Evolutionary conservation across 768 basidiomycete genomes (phyloP).

Genomic region (Pleurotus eryngii): DNA sequence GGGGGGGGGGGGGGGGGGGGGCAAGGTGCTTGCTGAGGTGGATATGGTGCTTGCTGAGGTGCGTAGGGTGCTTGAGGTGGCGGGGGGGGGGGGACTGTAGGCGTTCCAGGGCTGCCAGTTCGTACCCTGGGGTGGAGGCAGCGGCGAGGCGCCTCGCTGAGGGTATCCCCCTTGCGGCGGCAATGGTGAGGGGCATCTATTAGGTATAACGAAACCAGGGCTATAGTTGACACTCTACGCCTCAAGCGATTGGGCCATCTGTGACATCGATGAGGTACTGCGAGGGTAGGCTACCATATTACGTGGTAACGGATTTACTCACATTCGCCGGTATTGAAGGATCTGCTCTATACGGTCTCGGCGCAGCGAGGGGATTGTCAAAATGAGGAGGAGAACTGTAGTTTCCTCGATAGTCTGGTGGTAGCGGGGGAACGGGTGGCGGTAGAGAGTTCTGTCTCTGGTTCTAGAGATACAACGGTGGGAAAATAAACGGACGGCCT

Average conservation of each 20-base stretch:
- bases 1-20: slow-evolving; percentile 6
- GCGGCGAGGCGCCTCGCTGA: slow-evolving; percentile 19
- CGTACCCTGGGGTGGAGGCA: slow-evolving; percentile 19
- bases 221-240: slow-evolving; percentile 48
- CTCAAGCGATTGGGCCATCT: slow-evolving; percentile 56
- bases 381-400: slow-evolving; percentile 45
- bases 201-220: slow-evolving; percentile 24
- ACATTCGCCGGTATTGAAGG: slow-evolving; percentile 63
- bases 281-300: slow-evolving; percentile 7
- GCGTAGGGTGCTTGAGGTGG: slow-evolving; percentile 14
- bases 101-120: slow-evolving; percentile 21
- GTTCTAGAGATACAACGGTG: slow-evolving; percentile 11
- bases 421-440: slow-evolving; percentile 50
- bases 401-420: slow-evolving; percentile 30
- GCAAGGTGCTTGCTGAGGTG: slow-evolving; percentile 16
- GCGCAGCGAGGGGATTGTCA: slow-evolving; percentile 57
- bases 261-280: neutral
- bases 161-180: slow-evolving; percentile 10
- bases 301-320: slow-evolving; percentile 20
- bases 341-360: slow-evolving; percentile 61
- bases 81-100: neutral
- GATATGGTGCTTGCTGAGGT: slow-evolving; percentile 15
- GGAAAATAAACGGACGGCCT: neutral
- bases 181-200: slow-evolving; percentile 8
- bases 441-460: slow-evolving; percentile 18